Evolutionary conservation across 192 early-diverging fungal genomes (phyloP).

Genomic region (Spizellomyces sp.): DNA sequence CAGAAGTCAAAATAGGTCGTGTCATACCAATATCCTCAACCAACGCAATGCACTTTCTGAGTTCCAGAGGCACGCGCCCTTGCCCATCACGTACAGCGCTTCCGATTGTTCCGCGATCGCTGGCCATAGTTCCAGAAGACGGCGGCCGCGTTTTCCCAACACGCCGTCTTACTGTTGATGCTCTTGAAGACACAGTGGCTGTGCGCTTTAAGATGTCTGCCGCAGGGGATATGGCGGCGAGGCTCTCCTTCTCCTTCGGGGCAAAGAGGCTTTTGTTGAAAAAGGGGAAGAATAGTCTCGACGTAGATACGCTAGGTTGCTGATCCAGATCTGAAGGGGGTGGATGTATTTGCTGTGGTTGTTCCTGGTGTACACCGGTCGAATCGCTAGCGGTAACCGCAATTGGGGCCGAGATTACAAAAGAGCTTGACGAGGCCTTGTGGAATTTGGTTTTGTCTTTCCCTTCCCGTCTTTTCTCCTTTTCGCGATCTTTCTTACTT

Average conservation of each 20-base stretch:
- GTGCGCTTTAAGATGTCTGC: slow-evolving; percentile 33
- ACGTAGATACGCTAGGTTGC: slow-evolving; percentile 17
- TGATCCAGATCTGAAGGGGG: background rate
- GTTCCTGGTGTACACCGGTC: background rate
- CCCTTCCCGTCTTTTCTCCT: slow-evolving; percentile 26
- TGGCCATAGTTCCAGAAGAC: slow-evolving; percentile 30
- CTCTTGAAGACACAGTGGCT: slow-evolving; percentile 34
- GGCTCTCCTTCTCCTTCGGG: slow-evolving; percentile 22
- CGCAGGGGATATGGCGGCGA: slow-evolving; percentile 12
- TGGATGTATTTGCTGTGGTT: background rate
- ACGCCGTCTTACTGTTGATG: slow-evolving; percentile 42
- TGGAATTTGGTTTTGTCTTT: background rate
- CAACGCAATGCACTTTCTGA: slow-evolving; percentile 50
- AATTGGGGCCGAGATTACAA: background rate
- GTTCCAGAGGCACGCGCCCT: slow-evolving; percentile 44
- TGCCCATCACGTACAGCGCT: slow-evolving; percentile 27
- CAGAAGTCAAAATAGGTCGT: slow-evolving; percentile 6
- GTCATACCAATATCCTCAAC: slow-evolving; percentile 52
- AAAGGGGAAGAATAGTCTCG: slow-evolving; percentile 31
- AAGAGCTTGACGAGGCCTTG: background rate
- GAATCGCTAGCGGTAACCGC: background rate
- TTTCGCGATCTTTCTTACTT: slow-evolving; percentile 17
- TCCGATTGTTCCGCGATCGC: slow-evolving; percentile 33
- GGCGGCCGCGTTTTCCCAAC: slow-evolving; percentile 35
- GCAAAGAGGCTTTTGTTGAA: slow-evolving; percentile 37